phyloP scores from a whole-genome alignment of 345 rosid species.

The Raphanus raphanistrum region DNA sequence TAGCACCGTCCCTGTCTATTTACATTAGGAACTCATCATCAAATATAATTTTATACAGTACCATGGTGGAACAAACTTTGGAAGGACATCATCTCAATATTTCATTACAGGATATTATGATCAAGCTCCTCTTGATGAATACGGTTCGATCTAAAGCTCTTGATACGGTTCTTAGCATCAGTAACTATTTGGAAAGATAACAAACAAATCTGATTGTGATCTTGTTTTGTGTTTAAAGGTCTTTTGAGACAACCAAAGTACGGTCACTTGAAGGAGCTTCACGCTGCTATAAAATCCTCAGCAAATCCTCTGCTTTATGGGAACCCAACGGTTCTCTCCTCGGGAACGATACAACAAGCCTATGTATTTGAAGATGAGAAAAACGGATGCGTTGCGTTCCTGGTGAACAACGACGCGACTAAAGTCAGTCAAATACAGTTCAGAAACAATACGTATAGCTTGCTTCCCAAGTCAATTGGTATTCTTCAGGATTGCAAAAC shows the following conservation, averaged over 20 bases:
- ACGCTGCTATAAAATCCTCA: conserved; percentile 57
- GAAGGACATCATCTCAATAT: conserved; percentile 68
- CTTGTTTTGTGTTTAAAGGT: conserved; percentile 45
- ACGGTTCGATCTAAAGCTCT: conserved; percentile 50
- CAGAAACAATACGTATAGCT: conserved; percentile 43
- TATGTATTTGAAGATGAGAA: conserved; percentile 58
- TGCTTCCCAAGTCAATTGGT: conserved; percentile 68
- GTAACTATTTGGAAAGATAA: not conserved
- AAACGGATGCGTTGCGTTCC: conserved; percentile 77
- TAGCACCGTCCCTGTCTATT: not conserved
- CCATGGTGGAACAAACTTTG: conserved; percentile 97
- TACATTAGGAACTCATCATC: not conserved
- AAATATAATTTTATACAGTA: conserved; percentile 44
- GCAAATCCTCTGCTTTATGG: conserved; percentile 59
- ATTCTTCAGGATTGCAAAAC: conserved; percentile 65
- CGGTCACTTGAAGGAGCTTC: conserved; percentile 81
- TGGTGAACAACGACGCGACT: conserved; percentile 52
- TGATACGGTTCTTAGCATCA: not conserved
- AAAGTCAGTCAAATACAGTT: conserved; percentile 46
- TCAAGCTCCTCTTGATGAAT: conserved; percentile 90
- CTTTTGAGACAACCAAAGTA: conserved; percentile 81
- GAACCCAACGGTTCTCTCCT: conserved; percentile 45
- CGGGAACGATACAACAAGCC: conserved; percentile 71
- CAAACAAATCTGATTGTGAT: not conserved
- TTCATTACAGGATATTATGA: conserved; percentile 75